Percentiles rank a stretch among this genome's conserved stretches.
Conservation (phyloP, 106 monocot genomes). For the Vanilla planifolia region DNA sequence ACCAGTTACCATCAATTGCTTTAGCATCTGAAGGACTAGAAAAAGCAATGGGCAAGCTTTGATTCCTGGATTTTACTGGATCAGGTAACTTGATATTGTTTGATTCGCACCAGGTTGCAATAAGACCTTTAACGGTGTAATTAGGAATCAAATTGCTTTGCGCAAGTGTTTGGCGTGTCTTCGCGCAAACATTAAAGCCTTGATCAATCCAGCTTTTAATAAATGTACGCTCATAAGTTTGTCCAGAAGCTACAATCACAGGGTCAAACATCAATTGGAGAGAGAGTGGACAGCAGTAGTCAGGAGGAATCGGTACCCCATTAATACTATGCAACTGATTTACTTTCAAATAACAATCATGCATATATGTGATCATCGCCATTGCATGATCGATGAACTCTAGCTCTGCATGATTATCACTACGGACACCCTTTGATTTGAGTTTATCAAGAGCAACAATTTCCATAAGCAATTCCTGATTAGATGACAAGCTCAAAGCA, state of each 20-base stretch:
- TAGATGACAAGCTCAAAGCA: conserved; percentile 53
- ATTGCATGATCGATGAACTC: conserved; percentile 50
- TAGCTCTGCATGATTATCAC: conserved; percentile 35
- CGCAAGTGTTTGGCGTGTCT: conserved; percentile 71
- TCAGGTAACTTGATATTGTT: conserved; percentile 75
- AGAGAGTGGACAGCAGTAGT: conserved; percentile 92
- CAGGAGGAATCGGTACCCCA: conserved; percentile 63
- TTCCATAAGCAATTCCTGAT: conserved; percentile 81
- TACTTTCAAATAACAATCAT: conserved; percentile 55
- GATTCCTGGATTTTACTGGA: conserved; percentile 46
- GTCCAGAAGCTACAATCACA: conserved; percentile 91
- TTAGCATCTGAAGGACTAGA: conserved; percentile 18
- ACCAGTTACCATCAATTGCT: conserved; percentile 17
- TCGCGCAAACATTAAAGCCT: conserved; percentile 84
- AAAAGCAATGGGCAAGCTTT: conserved; percentile 35
- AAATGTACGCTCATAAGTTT: conserved; percentile 83
- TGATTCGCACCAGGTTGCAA: conserved; percentile 84
- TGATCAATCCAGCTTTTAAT: conserved; percentile 90
- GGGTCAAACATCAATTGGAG: conserved; percentile 94
- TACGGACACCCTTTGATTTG: conserved; percentile 29
- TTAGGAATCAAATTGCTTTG: conserved; percentile 89
- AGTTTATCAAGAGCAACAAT: conserved; percentile 75
- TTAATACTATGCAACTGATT: conserved; percentile 68
- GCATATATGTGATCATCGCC: conserved; percentile 57
- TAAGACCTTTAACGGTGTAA: conserved; percentile 86